phyloP scores from a whole-genome alignment of 495 filamentous ascomycete genomes.

The Penicillium canescens region DNA sequence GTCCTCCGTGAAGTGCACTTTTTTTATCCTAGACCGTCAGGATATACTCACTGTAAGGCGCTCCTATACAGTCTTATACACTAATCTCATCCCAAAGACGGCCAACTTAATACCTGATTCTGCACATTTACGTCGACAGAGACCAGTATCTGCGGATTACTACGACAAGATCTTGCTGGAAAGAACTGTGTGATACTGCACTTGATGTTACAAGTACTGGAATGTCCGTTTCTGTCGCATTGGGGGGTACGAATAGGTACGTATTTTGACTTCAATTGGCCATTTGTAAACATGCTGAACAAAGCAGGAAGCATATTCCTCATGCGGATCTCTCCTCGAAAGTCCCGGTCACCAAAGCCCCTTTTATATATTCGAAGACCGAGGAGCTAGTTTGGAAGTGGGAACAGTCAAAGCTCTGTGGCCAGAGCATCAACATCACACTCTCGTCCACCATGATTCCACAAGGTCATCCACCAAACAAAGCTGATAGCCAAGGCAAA shows the following conservation, averaged over 20 bases:
- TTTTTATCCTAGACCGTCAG: background rate
- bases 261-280: background rate
- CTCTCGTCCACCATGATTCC: too few relatives aligned
- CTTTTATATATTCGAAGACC: slow-evolving; percentile 15
- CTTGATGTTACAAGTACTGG: background rate
- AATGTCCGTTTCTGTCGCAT: background rate
- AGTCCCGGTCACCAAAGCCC: background rate
- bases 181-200: background rate
- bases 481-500: too few relatives aligned
- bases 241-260: background rate
- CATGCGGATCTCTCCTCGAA: background rate
- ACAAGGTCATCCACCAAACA: too few relatives aligned
- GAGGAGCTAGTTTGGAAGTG: slow-evolving; percentile 14
- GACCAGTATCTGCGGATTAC: background rate
- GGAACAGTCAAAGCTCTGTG: slow-evolving; percentile 1
- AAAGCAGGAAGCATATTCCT: background rate
- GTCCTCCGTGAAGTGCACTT: background rate
- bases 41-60: background rate
- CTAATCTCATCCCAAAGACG: background rate
- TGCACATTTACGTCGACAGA: background rate
- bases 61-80: background rate
- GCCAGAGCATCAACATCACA: too few relatives aligned
- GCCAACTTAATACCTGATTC: background rate
- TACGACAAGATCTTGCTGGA: background rate
- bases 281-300: background rate